A percentile compares a stretch with the other conserved stretches of the same genome.
Conservation (phyloP, 371 early-diverging fungal genomes). For the Zopfochytrium polystomum region DNA sequence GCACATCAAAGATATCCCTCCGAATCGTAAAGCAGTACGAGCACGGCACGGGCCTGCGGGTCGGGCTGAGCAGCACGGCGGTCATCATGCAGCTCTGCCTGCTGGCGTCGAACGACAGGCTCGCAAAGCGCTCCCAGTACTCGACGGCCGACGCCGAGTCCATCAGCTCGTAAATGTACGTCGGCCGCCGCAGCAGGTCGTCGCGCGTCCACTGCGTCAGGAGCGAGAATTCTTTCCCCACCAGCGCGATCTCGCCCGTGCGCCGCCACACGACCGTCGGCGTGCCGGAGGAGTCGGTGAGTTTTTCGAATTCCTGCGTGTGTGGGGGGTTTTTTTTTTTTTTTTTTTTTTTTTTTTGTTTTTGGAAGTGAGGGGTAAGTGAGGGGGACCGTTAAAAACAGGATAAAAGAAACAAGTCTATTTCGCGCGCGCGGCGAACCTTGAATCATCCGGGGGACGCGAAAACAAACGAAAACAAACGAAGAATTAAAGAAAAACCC, state of each 20-base stretch:
- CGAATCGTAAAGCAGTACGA: constrained; percentile 90
- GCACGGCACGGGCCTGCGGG: constrained; percentile 69
- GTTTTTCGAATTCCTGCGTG: constrained; percentile 88
- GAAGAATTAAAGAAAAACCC: not conserved
- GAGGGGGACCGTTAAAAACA: constrained; percentile 5
- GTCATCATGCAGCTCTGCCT: constrained; percentile 77
- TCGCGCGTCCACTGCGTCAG: constrained; percentile 83
- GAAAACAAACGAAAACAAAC: constrained; percentile 2
- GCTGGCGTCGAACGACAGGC: constrained; percentile 83
- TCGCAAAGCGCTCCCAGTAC: constrained; percentile 90
- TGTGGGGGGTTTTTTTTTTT: too few species aligned
- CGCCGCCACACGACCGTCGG: constrained; percentile 93
- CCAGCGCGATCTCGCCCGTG: constrained; percentile 85
- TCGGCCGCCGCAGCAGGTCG: constrained; percentile 62
- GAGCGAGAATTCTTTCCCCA: constrained; percentile 87
- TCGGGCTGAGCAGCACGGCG: constrained; percentile 57
- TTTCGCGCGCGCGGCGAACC: too few species aligned
- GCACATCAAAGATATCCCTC: constrained; percentile 86
- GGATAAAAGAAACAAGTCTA: not conserved
- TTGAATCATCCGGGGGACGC: not conserved
- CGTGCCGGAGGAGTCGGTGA: constrained; percentile 89
- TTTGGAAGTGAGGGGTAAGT: too few species aligned
- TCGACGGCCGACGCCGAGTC: constrained; percentile 81
- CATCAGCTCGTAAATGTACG: constrained; percentile 86
- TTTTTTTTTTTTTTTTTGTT: too few species aligned